Evolutionary conservation across 352 stramenopile species (phyloP).

Genomic region (Globisporangium orthogonon): DNA sequence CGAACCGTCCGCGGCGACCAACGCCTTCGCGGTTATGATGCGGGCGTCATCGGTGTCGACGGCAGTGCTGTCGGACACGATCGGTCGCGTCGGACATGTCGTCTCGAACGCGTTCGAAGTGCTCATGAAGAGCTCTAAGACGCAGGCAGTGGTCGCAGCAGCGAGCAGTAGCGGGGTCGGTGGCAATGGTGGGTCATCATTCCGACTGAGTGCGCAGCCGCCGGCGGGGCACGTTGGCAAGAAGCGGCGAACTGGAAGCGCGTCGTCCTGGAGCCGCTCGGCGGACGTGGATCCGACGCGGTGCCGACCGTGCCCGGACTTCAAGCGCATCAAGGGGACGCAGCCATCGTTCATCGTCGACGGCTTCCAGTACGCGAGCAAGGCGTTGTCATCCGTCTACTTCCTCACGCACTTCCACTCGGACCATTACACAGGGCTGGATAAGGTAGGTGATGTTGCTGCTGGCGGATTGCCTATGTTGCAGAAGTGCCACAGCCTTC

Average conservation of each 20-base stretch:
- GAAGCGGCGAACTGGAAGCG: constrained; percentile 10
- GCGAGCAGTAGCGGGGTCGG: background rate
- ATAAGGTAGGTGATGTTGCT: constrained; percentile 22
- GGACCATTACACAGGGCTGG: constrained; percentile 94
- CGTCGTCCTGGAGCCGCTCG: constrained; percentile 7
- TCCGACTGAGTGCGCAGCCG: background rate
- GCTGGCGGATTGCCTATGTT: background rate
- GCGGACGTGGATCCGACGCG: background rate
- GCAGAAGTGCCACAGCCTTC: background rate
- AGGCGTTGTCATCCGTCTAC: constrained; percentile 80
- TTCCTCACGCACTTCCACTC: constrained; percentile 98
- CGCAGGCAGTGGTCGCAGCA: constrained; percentile 25
- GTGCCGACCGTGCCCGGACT: constrained; percentile 49
- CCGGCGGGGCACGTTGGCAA: constrained; percentile 22
- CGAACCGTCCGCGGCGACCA: constrained; percentile 1
- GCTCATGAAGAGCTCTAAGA: constrained; percentile 76
- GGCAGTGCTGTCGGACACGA: constrained; percentile 3
- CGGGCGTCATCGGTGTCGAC: constrained; percentile 16
- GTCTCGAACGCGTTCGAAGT: constrained; percentile 74
- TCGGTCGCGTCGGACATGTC: constrained; percentile 9
- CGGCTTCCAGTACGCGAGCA: constrained; percentile 78
- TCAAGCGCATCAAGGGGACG: constrained; percentile 74
- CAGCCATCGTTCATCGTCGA: constrained; percentile 83
- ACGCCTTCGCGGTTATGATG: constrained; percentile 65
- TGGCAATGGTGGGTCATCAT: background rate